Evolutionary conservation across 2,329 filamentous ascomycete genomes (phyloP).

Genomic region (Xylariaceae sp.): DNA sequence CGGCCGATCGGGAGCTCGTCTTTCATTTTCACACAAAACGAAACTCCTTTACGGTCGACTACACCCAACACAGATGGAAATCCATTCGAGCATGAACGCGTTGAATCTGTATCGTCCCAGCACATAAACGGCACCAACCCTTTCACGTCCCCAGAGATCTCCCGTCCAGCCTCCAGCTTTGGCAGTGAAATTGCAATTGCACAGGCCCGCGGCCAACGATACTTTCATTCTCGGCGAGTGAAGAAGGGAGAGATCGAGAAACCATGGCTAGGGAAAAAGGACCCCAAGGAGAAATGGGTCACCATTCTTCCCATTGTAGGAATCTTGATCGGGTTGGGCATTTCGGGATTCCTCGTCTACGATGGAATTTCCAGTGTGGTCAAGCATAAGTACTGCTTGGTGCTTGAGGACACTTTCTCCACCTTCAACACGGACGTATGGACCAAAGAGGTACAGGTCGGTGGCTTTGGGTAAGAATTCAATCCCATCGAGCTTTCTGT

Average conservation of each 20-base stretch:
- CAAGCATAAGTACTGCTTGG: conserved; percentile 67
- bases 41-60: conserved; percentile 39
- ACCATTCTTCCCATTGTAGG: conserved; percentile 74
- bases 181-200: conserved; percentile 41
- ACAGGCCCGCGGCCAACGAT: conserved; percentile 45
- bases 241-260: conserved; percentile 70
- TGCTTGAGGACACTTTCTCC: conserved; percentile 64
- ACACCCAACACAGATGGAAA: conserved; percentile 42
- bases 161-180: conserved; percentile 46
- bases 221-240: conserved; percentile 71
- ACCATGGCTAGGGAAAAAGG: conserved; percentile 70
- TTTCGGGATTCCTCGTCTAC: conserved; percentile 70
- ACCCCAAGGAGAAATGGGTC: conserved; percentile 81
- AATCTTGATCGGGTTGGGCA: conserved; percentile 61
- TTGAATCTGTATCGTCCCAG: conserved; percentile 19
- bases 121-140: conserved; percentile 36
- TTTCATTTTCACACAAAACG: conserved; percentile 34
- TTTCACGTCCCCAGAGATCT: conserved; percentile 41
- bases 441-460: conserved; percentile 71
- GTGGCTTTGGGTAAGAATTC: conserved; percentile 65
- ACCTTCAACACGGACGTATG: conserved; percentile 58
- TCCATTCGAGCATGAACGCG: conserved; percentile 38
- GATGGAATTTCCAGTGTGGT: conserved; percentile 69
- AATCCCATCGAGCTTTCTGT: too few species aligned
- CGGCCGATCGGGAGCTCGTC: conserved; percentile 31